phyloP scores from a whole-genome alignment of 140 eudicot species.

The Anethum foeniculum region DNA sequence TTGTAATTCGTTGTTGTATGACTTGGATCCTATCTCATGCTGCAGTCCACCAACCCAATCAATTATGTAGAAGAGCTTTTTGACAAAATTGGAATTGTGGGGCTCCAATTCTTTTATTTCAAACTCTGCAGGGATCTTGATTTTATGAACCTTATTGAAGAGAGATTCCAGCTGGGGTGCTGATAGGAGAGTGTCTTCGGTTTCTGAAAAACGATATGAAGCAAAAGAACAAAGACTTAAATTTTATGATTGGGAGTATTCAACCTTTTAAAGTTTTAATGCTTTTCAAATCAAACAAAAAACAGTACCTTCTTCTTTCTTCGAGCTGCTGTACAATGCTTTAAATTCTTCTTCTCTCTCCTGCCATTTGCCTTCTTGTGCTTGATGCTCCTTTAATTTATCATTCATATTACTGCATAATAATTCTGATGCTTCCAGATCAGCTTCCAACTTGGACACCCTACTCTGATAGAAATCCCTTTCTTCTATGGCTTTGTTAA shows the following conservation, averaged over 20 bases:
- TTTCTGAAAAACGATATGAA: slow-evolving; percentile 34
- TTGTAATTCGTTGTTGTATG: slow-evolving; percentile 51
- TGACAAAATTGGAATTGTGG: slow-evolving; percentile 33
- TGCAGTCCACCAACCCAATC: slow-evolving; percentile 40
- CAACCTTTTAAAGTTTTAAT: slow-evolving; percentile 10
- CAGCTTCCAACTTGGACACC: slow-evolving; percentile 44
- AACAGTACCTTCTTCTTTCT: slow-evolving; percentile 47
- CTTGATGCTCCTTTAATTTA: slow-evolving; percentile 36
- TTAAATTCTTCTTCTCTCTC: slow-evolving; percentile 43
- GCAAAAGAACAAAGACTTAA: background rate
- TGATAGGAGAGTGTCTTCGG: slow-evolving; percentile 39
- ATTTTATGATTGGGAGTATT: background rate
- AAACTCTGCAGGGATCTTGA: slow-evolving; percentile 42
- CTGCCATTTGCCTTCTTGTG: slow-evolving; percentile 31
- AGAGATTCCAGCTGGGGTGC: slow-evolving; percentile 49
- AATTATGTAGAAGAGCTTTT: slow-evolving; percentile 56
- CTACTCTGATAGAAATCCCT: slow-evolving; percentile 34
- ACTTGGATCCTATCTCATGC: slow-evolving; percentile 39
- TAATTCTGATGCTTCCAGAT: slow-evolving; percentile 41
- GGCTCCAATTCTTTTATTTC: slow-evolving; percentile 30
- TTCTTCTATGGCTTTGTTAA: slow-evolving; percentile 46
- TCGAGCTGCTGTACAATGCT: slow-evolving; percentile 13
- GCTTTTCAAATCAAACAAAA: slow-evolving; percentile 1
- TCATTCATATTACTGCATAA: slow-evolving; percentile 38
- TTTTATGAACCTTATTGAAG: slow-evolving; percentile 36